Percentiles rank a stretch among this genome's conserved stretches.
Conservation (phyloP, 305 asterid genomes). For the Fraxinus paxiana region DNA sequence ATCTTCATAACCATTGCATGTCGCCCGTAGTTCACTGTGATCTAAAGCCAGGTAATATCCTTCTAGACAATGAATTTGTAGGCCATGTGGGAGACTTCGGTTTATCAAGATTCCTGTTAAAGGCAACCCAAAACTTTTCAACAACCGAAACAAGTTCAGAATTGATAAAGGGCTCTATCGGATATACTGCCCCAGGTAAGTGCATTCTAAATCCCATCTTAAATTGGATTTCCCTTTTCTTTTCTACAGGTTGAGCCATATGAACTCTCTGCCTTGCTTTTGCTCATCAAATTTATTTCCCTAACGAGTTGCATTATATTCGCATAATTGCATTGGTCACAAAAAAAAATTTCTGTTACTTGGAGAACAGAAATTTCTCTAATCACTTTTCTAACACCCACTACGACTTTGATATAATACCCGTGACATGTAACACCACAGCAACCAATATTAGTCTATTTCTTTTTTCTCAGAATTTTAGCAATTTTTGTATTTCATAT, state of each 20-base stretch:
- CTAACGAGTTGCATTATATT: background rate
- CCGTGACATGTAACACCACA: background rate
- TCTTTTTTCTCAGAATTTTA: background rate
- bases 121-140: background rate
- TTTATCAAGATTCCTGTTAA: conserved; percentile 17
- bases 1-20: conserved; percentile 26
- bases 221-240: background rate
- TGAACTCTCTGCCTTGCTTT: background rate
- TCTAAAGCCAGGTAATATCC: conserved; percentile 31
- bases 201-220: background rate
- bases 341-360: background rate
- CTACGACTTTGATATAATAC: background rate
- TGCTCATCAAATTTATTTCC: background rate
- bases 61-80: conserved; percentile 23
- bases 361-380: background rate
- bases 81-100: conserved; percentile 24
- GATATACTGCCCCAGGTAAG: conserved; percentile 27
- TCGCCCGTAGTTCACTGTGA: conserved; percentile 26
- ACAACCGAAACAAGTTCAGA: conserved; percentile 12
- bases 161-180: conserved; percentile 12
- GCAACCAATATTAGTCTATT: background rate
- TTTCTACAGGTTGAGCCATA: background rate
- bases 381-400: background rate
- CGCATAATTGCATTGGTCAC: background rate
- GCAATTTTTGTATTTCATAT: background rate